Conservation (phyloP, 2,329 filamentous ascomycete genomes). For the Epichloe baconii region DNA sequence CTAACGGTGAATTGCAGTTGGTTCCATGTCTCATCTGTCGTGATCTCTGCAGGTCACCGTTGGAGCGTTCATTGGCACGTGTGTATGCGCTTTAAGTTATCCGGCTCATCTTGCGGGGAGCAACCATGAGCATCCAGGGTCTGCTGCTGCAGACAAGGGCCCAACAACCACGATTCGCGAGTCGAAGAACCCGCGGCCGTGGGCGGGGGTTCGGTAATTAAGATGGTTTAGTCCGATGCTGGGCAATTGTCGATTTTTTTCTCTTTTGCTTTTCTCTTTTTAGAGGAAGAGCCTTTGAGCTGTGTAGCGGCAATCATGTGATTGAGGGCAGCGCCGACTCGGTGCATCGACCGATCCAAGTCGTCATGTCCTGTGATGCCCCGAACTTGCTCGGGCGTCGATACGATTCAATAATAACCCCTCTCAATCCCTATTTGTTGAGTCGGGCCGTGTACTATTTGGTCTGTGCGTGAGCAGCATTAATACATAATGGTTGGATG, state of each 20-base stretch:
- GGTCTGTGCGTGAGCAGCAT: too few species aligned
- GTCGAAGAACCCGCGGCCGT: not conserved
- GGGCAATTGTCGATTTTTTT: too few species aligned
- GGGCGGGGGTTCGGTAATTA: not conserved
- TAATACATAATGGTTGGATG: too few species aligned
- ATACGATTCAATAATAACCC: too few species aligned
- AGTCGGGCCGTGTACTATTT: too few species aligned
- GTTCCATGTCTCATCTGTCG: constrained; percentile 1
- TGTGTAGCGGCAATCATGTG: not conserved
- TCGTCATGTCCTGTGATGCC: too few species aligned
- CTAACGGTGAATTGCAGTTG: not conserved
- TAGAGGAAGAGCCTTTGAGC: not conserved
- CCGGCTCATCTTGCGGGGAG: not conserved
- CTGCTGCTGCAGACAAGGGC: not conserved
- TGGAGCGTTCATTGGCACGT: not conserved
- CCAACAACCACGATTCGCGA: not conserved
- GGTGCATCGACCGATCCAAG: too few species aligned
- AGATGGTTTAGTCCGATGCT: too few species aligned
- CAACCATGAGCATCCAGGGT: not conserved
- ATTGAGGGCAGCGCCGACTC: not conserved
- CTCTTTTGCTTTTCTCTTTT: not conserved
- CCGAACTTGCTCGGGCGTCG: too few species aligned
- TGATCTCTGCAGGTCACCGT: constrained; percentile 1
- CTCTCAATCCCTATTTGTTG: too few species aligned
- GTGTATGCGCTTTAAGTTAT: not conserved